Percentiles rank a stretch among this genome's conserved stretches.
Conservation (phyloP, 1,284 basidiomycete species). For the Boletellus deceptivus region DNA sequence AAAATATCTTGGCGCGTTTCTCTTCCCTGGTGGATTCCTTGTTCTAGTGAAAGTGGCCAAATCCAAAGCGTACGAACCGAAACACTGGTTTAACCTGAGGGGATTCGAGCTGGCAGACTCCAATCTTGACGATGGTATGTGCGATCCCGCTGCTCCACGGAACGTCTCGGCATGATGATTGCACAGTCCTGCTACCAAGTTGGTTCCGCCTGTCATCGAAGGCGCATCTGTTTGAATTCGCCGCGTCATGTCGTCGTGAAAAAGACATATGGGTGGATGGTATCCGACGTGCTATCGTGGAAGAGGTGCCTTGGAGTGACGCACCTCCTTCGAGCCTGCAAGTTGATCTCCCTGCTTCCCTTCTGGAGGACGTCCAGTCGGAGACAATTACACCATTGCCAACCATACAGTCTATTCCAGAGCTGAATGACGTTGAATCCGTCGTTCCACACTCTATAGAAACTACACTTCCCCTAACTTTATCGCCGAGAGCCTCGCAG, state of each 20-base stretch:
- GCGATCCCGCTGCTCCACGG: conserved; percentile 1
- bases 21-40: conserved; percentile 83
- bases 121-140: conserved; percentile 65
- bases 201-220: conserved; percentile 73
- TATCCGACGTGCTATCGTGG: conserved; percentile 49
- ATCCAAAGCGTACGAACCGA: conserved; percentile 77
- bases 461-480: conserved; percentile 1
- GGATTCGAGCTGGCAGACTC: conserved; percentile 72
- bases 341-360: conserved; percentile 36
- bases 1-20: conserved; percentile 85
- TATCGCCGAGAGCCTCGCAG: conserved; percentile 10
- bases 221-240: conserved; percentile 78
- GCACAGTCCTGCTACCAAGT: conserved; percentile 69
- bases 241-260: conserved; percentile 77
- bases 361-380: conserved; percentile 38
- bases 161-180: conserved; percentile 4
- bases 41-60: conserved; percentile 84
- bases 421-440: conserved; percentile 41
- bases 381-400: conserved; percentile 45
- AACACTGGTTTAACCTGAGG: conserved; percentile 80
- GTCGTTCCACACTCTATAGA: conserved; percentile 7
- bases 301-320: conserved; percentile 46
- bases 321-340: conserved; percentile 63
- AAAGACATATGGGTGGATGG: conserved; percentile 81
- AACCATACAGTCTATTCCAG: conserved; percentile 63